phyloP scores from a whole-genome alignment of 495 filamentous ascomycete species.

The Penicillium lividum region DNA sequence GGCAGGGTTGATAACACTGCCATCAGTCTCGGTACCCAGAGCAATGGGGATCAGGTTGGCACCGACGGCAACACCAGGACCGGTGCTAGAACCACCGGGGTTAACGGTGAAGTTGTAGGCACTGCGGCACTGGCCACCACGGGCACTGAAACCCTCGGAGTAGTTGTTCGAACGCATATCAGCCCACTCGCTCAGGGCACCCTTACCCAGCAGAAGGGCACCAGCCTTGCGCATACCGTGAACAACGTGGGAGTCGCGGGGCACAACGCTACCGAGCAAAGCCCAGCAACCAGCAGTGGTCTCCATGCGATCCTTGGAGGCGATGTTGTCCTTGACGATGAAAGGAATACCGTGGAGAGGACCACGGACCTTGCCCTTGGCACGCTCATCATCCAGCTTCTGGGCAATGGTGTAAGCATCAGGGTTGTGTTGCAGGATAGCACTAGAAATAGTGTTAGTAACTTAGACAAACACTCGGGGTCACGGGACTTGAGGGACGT shows the following conservation, averaged over 20 bases:
- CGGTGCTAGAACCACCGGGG: slow-evolving; percentile 66
- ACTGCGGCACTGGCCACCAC: slow-evolving; percentile 65
- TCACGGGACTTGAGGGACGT: slow-evolving; percentile 9
- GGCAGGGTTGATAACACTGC: slow-evolving; percentile 71
- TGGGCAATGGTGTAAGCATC: slow-evolving; percentile 60
- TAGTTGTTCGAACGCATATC: slow-evolving; percentile 71
- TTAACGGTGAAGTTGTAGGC: slow-evolving; percentile 71
- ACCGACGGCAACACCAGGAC: slow-evolving; percentile 61
- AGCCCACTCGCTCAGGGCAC: slow-evolving; percentile 72
- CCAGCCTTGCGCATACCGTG: slow-evolving; percentile 61
- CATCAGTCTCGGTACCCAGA: slow-evolving; percentile 75
- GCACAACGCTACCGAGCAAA: slow-evolving; percentile 63
- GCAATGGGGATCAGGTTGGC: slow-evolving; percentile 63
- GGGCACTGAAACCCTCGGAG: slow-evolving; percentile 66
- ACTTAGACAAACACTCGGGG: background rate
- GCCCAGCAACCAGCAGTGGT: slow-evolving; percentile 62
- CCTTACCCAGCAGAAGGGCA: slow-evolving; percentile 68
- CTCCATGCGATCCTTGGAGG: slow-evolving; percentile 67
- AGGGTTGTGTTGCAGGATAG: slow-evolving; percentile 63
- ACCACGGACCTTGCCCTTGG: slow-evolving; percentile 52
- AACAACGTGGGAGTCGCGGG: slow-evolving; percentile 66
- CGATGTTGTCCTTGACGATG: slow-evolving; percentile 76
- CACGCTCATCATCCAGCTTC: slow-evolving; percentile 59
- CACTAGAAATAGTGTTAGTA: slow-evolving; percentile 27
- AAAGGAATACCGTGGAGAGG: slow-evolving; percentile 74